Base-by-base conservation (phyloP, 805 yeast genomes). In the Blastobotrys muscicola region DNA sequence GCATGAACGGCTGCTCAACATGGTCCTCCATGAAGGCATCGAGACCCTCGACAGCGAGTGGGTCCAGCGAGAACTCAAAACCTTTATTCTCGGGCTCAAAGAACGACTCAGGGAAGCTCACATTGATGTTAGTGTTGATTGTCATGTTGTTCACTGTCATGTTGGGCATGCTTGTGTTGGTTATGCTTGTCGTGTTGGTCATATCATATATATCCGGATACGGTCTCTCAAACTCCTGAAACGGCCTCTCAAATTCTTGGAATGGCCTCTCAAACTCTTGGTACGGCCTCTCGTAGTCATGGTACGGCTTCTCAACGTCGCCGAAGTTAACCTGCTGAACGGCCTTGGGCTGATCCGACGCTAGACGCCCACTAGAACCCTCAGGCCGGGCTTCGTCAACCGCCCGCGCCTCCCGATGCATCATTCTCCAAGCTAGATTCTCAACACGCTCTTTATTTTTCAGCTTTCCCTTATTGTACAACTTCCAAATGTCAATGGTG, bases 341-440 rank as follows among this genome's bases (percentile, higher is more conserved):
- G 26, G 4, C 26, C 26, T 20, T 20, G 26, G 26, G 26, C 26
- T 20, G 26, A 20, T 20, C 26, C 6, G 26, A 20, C 26, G 26
- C 26, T 20, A 20, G 26, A 20, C 26, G 26, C 26, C 26, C 26
- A 20, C 13, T 31, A 11, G 33, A 31, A 5, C 13, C 33, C n/a
- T n/a, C 33, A 8, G 7, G 15, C 36, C 15, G 36, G 15, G 15
- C 12, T 6, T 8, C 36, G 15, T 33, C 15, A 9, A 9, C 15
- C 16, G 15, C 36, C 10, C 16, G 41, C 12, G 6, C 13, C 41
- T 38, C 23, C 8, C 12, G n/a, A 20, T 50, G 39, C 89, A 86
- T 81, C 76, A 86, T 72, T 46, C 96, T 67, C 95, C 95, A 86
- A 8, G 94, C 79, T 43, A 86, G 62, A 58, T 87, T 87, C 56